Conservation (phyloP, 495 filamentous ascomycete genomes). For the Aspergillus bertholletiae region DNA sequence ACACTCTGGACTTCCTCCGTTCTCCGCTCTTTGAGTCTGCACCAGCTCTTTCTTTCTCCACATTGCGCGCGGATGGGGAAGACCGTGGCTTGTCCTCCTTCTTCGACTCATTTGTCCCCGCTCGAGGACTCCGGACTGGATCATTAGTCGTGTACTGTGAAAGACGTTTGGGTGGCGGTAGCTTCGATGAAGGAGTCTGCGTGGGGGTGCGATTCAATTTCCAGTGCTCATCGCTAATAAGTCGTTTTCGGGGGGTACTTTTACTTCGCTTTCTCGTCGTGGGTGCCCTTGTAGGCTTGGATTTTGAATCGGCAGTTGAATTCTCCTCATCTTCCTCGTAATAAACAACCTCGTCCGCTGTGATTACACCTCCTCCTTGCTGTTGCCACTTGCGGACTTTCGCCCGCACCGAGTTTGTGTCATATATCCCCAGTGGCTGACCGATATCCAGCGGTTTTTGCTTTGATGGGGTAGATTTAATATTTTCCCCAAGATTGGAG, state of each 20-base stretch:
- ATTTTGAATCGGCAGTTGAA: slow-evolving; percentile 20
- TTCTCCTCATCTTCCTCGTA: slow-evolving; percentile 38
- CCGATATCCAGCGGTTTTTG: slow-evolving; percentile 49
- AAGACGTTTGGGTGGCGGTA: slow-evolving; percentile 48
- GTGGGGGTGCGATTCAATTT: slow-evolving; percentile 49
- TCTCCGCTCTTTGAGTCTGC: slow-evolving; percentile 12
- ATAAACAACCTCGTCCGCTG: slow-evolving; percentile 41
- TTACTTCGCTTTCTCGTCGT: slow-evolving; percentile 36
- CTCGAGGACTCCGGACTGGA: slow-evolving; percentile 14
- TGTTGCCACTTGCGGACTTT: slow-evolving; percentile 75
- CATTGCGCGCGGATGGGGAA: slow-evolving; percentile 11
- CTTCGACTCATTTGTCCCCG: slow-evolving; percentile 14
- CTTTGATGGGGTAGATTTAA: slow-evolving; percentile 34
- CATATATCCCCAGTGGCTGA: slow-evolving; percentile 45
- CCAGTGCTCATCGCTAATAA: slow-evolving; percentile 81
- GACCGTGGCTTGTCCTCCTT: slow-evolving; percentile 18
- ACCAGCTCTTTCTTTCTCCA: slow-evolving; percentile 12
- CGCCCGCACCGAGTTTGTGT: slow-evolving; percentile 61
- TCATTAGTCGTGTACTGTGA: slow-evolving; percentile 43
- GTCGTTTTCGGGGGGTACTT: slow-evolving; percentile 68
- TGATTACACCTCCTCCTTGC: slow-evolving; percentile 57
- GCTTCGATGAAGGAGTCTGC: slow-evolving; percentile 44
- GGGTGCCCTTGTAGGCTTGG: slow-evolving; percentile 18
- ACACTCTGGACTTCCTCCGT: slow-evolving; percentile 15
- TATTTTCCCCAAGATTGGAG: slow-evolving; percentile 36